Base-by-base conservation (phyloP, 805 yeast genomes). In the Metschnikowia koreensis region DNA sequence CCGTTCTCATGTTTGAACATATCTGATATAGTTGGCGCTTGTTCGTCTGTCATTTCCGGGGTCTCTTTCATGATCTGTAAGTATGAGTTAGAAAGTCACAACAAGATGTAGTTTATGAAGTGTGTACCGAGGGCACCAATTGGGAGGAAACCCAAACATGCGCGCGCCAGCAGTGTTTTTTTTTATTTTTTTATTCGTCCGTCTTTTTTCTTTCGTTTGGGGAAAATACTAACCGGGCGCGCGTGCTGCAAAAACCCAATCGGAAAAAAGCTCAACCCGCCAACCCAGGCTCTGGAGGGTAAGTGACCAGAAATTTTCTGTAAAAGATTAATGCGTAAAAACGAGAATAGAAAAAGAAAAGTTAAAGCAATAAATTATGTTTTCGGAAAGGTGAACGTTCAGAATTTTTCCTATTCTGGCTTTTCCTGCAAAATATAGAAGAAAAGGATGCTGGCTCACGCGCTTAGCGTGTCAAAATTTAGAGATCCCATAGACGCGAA, bases 1-100 rank as follows among this genome's bases (percentile, higher is more conserved):
- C 69, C 67, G 59, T 63, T 66, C 53, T 66, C 70, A 48, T 61
- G 58, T 44, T 57, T 60, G 49, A 66, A 66, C 38, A 63, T 52
- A 50, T 65, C 67, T 42, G 52, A 29, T 13, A 17, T 40, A n/a
- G 39, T 16, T 40, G 31, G 15, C 12, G 36, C 12, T 13, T 11
- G 22, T 22, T 22, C 22, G 22, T 22, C 22, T 22, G 22, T 22
- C 22, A 22, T 29, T 10, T 39, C 36, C 40, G 34, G 29, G 27
- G 40, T 34, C 31, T 40, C 36, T 16, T 27, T 34, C 41, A 22
- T 22, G 22, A 22, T 22, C 22, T 22, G 22, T 36, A 9, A 28
- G 33, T 4, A 13, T 6, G 15, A 39, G 36, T 6, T 22, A 16
- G 36, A 41, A 41, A 31, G 7, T 13, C 31, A 38, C 38, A 29